A percentile compares a stretch with the other conserved stretches of the same genome.
Conservation (phyloP, 2,329 filamentous ascomycete species). For the Endoconidiophora polonica region DNA sequence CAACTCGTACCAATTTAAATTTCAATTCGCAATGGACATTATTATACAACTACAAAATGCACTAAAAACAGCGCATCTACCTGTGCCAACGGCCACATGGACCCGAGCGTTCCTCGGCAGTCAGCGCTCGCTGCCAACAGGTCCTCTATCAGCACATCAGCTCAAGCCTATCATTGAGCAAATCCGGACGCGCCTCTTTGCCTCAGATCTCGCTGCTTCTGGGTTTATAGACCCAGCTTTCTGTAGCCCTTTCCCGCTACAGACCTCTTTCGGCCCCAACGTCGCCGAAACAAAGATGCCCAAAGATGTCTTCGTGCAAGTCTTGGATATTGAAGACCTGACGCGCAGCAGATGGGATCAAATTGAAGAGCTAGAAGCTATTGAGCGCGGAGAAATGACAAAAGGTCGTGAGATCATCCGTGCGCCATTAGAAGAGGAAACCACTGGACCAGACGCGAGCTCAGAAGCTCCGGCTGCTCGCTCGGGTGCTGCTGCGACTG, state of each 20-base stretch:
- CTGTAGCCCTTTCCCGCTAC: constrained; percentile 31
- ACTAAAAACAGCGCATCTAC: constrained; percentile 36
- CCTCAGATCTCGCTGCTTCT: constrained; percentile 55
- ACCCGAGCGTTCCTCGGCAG: constrained; percentile 44
- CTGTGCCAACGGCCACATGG: constrained; percentile 39
- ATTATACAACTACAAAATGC: constrained; percentile 32
- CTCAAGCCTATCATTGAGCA: constrained; percentile 46
- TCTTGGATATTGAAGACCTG: constrained; percentile 76
- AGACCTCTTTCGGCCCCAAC: constrained; percentile 32
- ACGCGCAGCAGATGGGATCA: constrained; percentile 69
- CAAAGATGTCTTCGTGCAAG: constrained; percentile 56
- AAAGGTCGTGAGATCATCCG: constrained; percentile 70
- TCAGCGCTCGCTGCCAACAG: constrained; percentile 16
- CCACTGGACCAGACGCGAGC: constrained; percentile 21
- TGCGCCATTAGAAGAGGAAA: constrained; percentile 33
- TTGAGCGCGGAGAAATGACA: constrained; percentile 55
- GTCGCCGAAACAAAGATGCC: constrained; percentile 39
- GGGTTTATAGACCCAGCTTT: constrained; percentile 29
- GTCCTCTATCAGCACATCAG: too few species aligned
- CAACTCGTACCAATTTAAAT: neutral
- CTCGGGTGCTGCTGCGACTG: constrained; percentile 6
- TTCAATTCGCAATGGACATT: constrained; percentile 18
- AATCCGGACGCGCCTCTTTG: constrained; percentile 62
- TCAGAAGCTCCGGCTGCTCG: constrained; percentile 13
- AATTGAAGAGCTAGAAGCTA: constrained; percentile 62